phyloP scores from a whole-genome alignment of 352 stramenopile species.

The Phytophthora idaei region DNA sequence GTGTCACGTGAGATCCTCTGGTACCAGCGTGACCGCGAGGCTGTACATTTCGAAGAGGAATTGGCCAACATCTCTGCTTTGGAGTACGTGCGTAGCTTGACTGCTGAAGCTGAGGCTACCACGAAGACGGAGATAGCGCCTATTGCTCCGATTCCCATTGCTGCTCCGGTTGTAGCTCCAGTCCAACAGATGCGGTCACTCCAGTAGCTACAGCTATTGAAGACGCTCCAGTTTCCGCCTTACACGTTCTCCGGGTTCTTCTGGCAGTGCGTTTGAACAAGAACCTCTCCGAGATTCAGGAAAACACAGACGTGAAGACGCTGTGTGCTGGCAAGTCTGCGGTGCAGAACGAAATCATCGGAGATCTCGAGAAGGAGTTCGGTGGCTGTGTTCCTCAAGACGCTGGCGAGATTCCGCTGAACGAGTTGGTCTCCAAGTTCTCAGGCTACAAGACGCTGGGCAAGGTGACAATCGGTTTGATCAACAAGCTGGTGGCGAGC shows the following conservation, averaged over 20 bases:
- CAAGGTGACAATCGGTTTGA: constrained; percentile 63
- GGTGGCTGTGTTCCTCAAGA: constrained; percentile 67
- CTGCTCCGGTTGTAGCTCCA: constrained; percentile 30
- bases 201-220: constrained; percentile 25
- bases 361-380: constrained; percentile 90
- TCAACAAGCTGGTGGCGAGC: constrained; percentile 77
- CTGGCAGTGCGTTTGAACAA: constrained; percentile 82
- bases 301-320: constrained; percentile 79
- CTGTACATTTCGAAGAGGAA: constrained; percentile 80
- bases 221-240: constrained; percentile 65
- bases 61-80: constrained; percentile 67
- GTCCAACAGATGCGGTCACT: constrained; percentile 22
- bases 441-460: constrained; percentile 70
- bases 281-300: constrained; percentile 64
- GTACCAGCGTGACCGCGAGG: constrained; percentile 84
- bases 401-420: constrained; percentile 74
- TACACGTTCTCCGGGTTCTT: constrained; percentile 80
- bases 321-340: constrained; percentile 86
- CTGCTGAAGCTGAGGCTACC: constrained; percentile 38
- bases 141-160: constrained; percentile 25
- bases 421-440: constrained; percentile 75
- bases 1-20: constrained; percentile 74
- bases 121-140: constrained; percentile 34
- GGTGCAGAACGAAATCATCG: constrained; percentile 89
- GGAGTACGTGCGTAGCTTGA: constrained; percentile 55